Percentiles rank a stretch among this genome's conserved stretches.
phyloP scores from a whole-genome alignment of 2,329 filamentous ascomycete species.

The Trichoderma asperellum region DNA sequence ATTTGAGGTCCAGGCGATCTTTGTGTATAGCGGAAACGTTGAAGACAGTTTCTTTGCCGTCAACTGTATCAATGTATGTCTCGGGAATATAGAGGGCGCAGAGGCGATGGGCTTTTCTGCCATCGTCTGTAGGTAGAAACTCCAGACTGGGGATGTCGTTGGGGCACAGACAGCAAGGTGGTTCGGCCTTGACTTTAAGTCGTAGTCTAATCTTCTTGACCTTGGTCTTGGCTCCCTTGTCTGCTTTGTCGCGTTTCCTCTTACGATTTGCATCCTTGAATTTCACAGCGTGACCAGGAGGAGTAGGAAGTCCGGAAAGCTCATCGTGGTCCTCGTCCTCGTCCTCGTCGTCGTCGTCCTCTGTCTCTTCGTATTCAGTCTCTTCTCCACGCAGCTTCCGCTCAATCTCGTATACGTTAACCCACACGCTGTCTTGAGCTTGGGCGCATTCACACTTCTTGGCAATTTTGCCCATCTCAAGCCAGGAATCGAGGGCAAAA shows the following conservation, averaged over 20 bases:
- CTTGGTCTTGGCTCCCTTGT: constrained; percentile 54
- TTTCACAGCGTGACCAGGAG: constrained; percentile 73
- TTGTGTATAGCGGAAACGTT: constrained; percentile 84
- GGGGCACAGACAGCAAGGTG: constrained; percentile 89
- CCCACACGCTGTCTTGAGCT: constrained; percentile 97
- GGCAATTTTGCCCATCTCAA: constrained; percentile 91
- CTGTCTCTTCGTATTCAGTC: constrained; percentile 77
- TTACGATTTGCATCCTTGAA: constrained; percentile 66
- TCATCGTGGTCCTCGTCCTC: constrained; percentile 63
- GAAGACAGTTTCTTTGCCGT: constrained; percentile 73
- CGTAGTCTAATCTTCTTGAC: constrained; percentile 82
- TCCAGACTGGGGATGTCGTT: constrained; percentile 83
- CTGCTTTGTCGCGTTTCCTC: constrained; percentile 50
- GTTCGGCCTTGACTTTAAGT: constrained; percentile 69
- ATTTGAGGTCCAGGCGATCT: constrained; percentile 87
- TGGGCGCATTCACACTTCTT: constrained; percentile 96
- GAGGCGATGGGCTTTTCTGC: constrained; percentile 81
- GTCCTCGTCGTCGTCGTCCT: constrained; percentile 68
- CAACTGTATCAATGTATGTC: constrained; percentile 77
- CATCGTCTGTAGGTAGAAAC: constrained; percentile 85
- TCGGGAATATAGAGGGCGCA: constrained; percentile 93
- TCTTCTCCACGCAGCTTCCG: constrained; percentile 89
- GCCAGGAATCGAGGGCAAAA: constrained; percentile 93
- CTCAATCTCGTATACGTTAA: constrained; percentile 94
- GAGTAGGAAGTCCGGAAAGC: constrained; percentile 73